Percentiles rank a stretch among this genome's conserved stretches.
Conservation (phyloP, 2,329 filamentous ascomycete genomes). For the Claviceps spartinae region DNA sequence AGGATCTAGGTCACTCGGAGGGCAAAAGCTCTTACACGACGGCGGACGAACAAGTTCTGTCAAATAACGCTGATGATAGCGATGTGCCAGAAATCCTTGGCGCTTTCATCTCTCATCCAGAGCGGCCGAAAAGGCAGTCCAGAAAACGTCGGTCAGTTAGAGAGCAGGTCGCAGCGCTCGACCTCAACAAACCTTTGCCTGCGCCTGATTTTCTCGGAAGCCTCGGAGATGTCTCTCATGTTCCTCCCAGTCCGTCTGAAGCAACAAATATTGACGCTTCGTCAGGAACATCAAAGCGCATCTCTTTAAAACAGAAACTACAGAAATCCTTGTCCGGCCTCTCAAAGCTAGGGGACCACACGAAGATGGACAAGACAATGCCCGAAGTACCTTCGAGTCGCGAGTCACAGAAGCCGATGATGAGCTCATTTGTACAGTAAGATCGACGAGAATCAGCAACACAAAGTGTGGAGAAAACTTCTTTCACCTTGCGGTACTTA, state of each 20-base stretch:
- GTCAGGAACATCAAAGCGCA: neutral
- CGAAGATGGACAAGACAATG: neutral
- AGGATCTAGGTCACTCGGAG: constrained; percentile 10
- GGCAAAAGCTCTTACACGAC: constrained; percentile 15
- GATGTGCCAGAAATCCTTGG: neutral
- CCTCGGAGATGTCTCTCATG: neutral
- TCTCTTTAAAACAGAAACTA: constrained; percentile 2
- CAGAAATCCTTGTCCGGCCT: constrained; percentile 4
- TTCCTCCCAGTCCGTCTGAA: neutral
- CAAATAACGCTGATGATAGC: neutral
- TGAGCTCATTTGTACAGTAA: neutral
- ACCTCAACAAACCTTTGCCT: constrained; percentile 1
- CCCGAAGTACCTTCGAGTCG: neutral
- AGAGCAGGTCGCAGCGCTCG: neutral
- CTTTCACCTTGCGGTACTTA: neutral
- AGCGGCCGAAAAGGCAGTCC: neutral
- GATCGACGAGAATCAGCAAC: neutral
- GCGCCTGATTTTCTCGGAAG: neutral
- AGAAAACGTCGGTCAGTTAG: neutral
- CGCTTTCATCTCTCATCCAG: neutral
- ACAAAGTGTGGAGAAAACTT: neutral
- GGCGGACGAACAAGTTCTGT: constrained; percentile 9
- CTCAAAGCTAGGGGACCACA: neutral
- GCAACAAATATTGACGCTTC: neutral
- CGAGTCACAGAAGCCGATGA: neutral